Conservation (phyloP, 768 basidiomycete genomes). For the Pluteus cervinus region DNA sequence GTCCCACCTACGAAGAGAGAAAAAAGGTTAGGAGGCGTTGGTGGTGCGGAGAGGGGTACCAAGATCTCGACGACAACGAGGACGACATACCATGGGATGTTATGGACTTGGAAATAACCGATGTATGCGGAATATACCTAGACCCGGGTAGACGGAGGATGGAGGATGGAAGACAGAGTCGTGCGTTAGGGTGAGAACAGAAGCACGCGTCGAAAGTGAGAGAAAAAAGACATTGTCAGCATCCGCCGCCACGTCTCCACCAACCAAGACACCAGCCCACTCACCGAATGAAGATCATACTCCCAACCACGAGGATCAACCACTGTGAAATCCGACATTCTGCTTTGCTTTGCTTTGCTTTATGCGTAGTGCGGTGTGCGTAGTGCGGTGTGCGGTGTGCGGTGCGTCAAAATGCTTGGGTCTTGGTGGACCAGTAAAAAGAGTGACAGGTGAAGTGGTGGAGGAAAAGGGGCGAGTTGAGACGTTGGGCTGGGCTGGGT, state of each 20-base stretch:
- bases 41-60: not conserved
- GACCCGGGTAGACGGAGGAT: not conserved
- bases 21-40: not conserved
- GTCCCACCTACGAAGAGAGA: slow-evolving; percentile 54
- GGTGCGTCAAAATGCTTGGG: too few relatives aligned
- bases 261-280: slow-evolving; percentile 14
- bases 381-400: not conserved
- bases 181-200: slow-evolving; percentile 6
- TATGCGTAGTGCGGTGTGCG: too few relatives aligned
- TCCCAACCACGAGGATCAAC: slow-evolving; percentile 78
- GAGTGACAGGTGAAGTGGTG: too few relatives aligned
- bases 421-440: too few relatives aligned
- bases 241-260: not conserved
- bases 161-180: slow-evolving; percentile 1
- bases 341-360: not conserved
- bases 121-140: slow-evolving; percentile 72
- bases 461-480: too few relatives aligned
- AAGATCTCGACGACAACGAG: not conserved
- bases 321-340: slow-evolving; percentile 64
- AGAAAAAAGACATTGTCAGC: not conserved
- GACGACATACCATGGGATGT: slow-evolving; percentile 52
- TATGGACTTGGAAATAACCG: slow-evolving; percentile 69
- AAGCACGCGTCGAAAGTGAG: not conserved
- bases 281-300: slow-evolving; percentile 71
- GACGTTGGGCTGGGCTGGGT: too few relatives aligned